phyloP scores from a whole-genome alignment of 306 rosid species.

The Lotus japonicus region DNA sequence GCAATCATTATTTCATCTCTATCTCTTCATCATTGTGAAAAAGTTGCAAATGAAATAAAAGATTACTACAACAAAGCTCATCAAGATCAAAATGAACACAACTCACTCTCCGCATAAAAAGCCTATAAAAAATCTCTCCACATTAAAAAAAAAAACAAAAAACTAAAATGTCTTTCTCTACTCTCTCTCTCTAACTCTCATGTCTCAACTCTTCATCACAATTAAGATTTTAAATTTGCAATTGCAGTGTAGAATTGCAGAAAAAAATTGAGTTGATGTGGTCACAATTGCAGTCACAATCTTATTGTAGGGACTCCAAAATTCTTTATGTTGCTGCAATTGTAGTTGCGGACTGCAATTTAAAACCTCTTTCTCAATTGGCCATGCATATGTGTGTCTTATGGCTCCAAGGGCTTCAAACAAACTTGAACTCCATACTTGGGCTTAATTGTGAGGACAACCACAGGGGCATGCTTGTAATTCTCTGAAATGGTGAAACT shows the following conservation, averaged over 20 bases:
- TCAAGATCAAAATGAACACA: conserved; percentile 17
- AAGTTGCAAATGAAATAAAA: not conserved
- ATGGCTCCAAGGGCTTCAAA: conserved; percentile 52
- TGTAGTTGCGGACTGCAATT: too few species aligned
- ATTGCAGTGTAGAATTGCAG: too few species aligned
- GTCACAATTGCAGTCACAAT: too few species aligned
- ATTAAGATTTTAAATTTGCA: too few species aligned
- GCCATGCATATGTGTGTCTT: not conserved
- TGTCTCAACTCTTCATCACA: not conserved
- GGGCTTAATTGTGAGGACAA: conserved; percentile 86
- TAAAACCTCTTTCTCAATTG: too few species aligned
- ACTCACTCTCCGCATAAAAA: not conserved
- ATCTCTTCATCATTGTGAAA: conserved; percentile 20
- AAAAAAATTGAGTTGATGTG: too few species aligned
- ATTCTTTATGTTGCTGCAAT: too few species aligned
- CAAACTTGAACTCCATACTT: conserved; percentile 88
- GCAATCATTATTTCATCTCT: conserved; percentile 31
- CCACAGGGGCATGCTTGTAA: conserved; percentile 90
- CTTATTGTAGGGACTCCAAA: too few species aligned
- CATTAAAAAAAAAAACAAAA: too few species aligned
- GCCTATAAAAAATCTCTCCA: not conserved
- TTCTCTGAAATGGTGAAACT: conserved; percentile 58
- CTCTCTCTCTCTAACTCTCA: not conserved
- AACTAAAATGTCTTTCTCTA: too few species aligned
- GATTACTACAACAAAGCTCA: conserved; percentile 25